Base-by-base conservation (phyloP, 352 stramenopile species). In the Lagenidium giganteum region DNA sequence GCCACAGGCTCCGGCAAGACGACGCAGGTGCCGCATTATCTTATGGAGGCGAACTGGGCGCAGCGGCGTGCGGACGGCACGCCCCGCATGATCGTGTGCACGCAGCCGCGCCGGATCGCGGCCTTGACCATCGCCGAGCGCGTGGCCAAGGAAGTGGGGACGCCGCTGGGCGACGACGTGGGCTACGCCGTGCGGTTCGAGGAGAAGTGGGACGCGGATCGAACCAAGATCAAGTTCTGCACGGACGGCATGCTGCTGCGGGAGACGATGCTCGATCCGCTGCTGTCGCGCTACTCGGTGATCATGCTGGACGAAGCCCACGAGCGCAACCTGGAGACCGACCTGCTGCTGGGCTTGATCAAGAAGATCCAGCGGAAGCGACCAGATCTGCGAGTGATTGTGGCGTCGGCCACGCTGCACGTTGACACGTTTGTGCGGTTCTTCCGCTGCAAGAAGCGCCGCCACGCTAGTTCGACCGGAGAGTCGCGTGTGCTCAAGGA, bases 331-430 rank as follows among this genome's bases (percentile, higher is more conserved):
- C 50, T 58, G 29, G 52, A 22, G 13, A 57, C 38, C n/a, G 49
- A 65, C 27, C 25, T 61, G 35, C 48, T 65, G 24, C 40, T 61
- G 45, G 51, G 50, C 22, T 55, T 43, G n/a, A 37, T 65, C 3
- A 65, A 65, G 27, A 40, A 58, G 30, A 31, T 33, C 13, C 40
- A 58, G 23, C 14, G n/a, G 14, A 62, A 71, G 24, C 55, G 66
- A 32, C 35, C 54, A 8, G 51, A 84, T 54, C 54, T 93, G 25
- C 63, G 79, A 51, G 23, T 93, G 4, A 57, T 90, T 8, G 44
- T 93, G 18, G 96, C 93, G 80, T 84, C 62, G 31, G 87, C 87
- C 4, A 96, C 84, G 0, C 72, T 96, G 29, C 76, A 94, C 43
- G 65, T 67, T 7, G 61, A 80, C n/a, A 69, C 86, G 29, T 67